Evolutionary conservation across 2,329 filamentous ascomycete species (phyloP), one percentile per base, ranked within the genome.

Genomic region (Ophiocordyceps australis): DNA sequence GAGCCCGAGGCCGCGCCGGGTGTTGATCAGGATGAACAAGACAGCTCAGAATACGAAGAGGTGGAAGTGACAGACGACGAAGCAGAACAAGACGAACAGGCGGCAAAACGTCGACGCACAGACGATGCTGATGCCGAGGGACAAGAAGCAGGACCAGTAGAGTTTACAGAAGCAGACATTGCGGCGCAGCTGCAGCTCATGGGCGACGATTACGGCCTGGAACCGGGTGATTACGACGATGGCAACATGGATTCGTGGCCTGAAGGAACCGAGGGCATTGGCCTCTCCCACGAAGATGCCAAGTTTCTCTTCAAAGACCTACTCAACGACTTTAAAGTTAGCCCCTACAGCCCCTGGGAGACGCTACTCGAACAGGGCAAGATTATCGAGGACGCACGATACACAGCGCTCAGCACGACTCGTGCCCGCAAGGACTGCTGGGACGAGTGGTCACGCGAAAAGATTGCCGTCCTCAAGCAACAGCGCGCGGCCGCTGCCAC

Each of bases 151-250:
- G 52, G 47, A 1, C 61, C 66, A 1, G 53, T 89, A 7, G 86
- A 94, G 40, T 92, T 93, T 40, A 80, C 78, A 29, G 89, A 95
- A 47, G 86, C 85, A 27, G 89, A 98, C 42, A 91, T 98, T 38
- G 85, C 81, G 19, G 85, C 75, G 43, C 89, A 98, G 43, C 60
- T 98, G 9, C 79, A 80, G 27, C 74, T 79, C 15, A 92, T 94
- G 80, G 82, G 78, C 28, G 66, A 78, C 36, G 74, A 81, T n/a
- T 83, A 85, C 37, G 80, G 72, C 1, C 59, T 85, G 17, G 79
- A 82, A 20, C 71, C 71, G 0, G 79, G 72, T 26, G 77, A 83
- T 40, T 82, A 82, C 42, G 77, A 74, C 30, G 73, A 74, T 32
- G 71, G 64, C 5, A 55, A 61, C 33, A 57, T 54, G 36, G 59